phyloP scores from a whole-genome alignment of 441 rosid genomes.

The Hura crepitans region DNA sequence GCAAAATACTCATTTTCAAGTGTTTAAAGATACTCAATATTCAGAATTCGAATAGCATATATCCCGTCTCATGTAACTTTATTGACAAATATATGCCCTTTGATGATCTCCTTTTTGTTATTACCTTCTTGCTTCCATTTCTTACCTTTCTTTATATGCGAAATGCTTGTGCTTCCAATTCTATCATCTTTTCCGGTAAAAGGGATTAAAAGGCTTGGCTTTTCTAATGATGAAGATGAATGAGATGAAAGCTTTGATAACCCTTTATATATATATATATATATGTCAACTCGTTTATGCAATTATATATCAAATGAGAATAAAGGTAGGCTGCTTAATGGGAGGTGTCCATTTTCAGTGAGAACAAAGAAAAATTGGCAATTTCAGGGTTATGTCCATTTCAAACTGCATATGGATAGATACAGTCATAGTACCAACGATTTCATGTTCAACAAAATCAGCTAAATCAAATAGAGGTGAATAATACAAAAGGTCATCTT shows the following conservation, averaged over 20 bases:
- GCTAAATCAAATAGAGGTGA: neutral
- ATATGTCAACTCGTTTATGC: neutral
- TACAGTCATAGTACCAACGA: slow-evolving; percentile 34
- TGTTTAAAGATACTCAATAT: no score
- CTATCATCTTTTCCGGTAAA: slow-evolving; percentile 7
- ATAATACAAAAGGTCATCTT: neutral
- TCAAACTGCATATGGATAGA: neutral
- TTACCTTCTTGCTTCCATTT: slow-evolving; percentile 4
- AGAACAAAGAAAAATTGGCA: neutral
- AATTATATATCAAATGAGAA: neutral
- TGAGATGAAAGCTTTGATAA: slow-evolving; percentile 6
- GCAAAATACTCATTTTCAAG: no score
- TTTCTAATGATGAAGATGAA: slow-evolving; percentile 21
- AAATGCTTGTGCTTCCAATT: slow-evolving; percentile 15
- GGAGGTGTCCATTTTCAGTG: slow-evolving; percentile 21
- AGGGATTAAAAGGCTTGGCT: slow-evolving; percentile 1
- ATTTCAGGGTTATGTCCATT: neutral
- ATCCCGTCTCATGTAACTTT: no score
- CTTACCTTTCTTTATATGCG: slow-evolving; percentile 12
- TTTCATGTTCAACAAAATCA: neutral
- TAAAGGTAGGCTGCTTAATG: slow-evolving; percentile 32
- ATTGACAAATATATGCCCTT: no score
- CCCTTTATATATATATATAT: neutral
- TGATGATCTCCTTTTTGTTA: slow-evolving; percentile 23
- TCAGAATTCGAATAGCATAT: no score